These are phyloP conservation scores for Liriodendron chinense DNA, from an alignment of 164 flowering plant genomes.

Conservation along the genomic window DNA sequence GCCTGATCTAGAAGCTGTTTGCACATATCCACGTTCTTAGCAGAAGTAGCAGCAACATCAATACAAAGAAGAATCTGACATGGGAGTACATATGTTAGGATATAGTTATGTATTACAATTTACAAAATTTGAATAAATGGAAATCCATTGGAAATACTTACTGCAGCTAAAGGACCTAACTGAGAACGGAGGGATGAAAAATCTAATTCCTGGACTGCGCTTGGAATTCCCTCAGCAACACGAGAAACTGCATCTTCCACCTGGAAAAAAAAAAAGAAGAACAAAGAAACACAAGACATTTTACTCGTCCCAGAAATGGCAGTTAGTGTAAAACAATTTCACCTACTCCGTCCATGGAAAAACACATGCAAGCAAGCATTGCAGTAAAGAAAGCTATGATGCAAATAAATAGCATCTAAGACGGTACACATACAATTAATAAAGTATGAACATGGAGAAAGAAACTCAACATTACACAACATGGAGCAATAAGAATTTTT, in stretches of 20 bases:
- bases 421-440: background rate
- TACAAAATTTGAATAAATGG: slow-evolving; percentile 6
- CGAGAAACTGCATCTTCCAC: slow-evolving; percentile 85
- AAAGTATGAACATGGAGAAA: background rate
- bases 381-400: background rate
- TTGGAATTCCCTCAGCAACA: slow-evolving; percentile 68
- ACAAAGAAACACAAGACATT: too few species aligned
- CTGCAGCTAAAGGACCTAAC: slow-evolving; percentile 82
- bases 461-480: background rate
- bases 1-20: slow-evolving; percentile 86
- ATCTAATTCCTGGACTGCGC: slow-evolving; percentile 64
- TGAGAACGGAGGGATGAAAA: slow-evolving; percentile 78
- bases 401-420: background rate
- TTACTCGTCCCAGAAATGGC: background rate
- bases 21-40: slow-evolving; percentile 59
- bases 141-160: slow-evolving; percentile 32
- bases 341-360: background rate
- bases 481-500: background rate
- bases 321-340: background rate
- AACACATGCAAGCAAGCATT: background rate
- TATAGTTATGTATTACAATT: background rate
- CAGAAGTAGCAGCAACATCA: slow-evolving; percentile 87
- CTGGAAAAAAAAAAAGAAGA: slow-evolving; percentile 28
- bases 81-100: background rate
- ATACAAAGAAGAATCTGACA: slow-evolving; percentile 87